A percentile compares a stretch with the other conserved stretches of the same genome.
Conservation (phyloP, 129 eudicot species). For the Chrysanthemum seticuspe region DNA sequence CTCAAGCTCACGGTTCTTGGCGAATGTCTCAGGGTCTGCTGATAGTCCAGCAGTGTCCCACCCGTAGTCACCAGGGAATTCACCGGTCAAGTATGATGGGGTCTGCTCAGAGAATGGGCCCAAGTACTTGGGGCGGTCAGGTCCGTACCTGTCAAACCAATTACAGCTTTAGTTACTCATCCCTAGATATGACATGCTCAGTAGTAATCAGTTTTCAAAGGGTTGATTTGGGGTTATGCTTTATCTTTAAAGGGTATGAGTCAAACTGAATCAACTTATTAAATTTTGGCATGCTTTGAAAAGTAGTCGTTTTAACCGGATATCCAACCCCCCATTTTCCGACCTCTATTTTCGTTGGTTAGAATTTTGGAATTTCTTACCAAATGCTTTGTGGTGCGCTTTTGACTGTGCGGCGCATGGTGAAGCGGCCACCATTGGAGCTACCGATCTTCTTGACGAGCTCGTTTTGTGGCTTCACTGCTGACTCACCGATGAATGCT, state of each 20-base stretch:
- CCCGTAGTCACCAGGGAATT: constrained; percentile 82
- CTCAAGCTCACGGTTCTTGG: constrained; percentile 78
- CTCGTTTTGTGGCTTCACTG: constrained; percentile 38
- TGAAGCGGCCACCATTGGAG: constrained; percentile 48
- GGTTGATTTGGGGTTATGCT: no score
- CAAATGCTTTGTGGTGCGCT: constrained; percentile 65
- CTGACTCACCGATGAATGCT: constrained; percentile 47
- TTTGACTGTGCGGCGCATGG: constrained; percentile 68
- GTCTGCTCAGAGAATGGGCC: constrained; percentile 79
- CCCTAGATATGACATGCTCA: no score
- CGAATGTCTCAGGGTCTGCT: constrained; percentile 77
- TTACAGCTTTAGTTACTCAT: no score
- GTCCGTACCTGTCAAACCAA: constrained; percentile 52
- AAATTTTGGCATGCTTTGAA: no score
- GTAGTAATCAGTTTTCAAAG: no score
- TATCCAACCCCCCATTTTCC: no score
- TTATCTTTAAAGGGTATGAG: no score
- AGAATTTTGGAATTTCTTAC: constrained; percentile 20
- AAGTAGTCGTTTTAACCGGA: no score
- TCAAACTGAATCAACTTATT: no score
- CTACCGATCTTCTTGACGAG: constrained; percentile 46
- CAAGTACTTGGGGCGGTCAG: constrained; percentile 70
- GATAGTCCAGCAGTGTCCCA: constrained; percentile 82
- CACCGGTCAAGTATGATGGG: constrained; percentile 75
- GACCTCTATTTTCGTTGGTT: no score